Evolutionary conservation across 768 basidiomycete genomes (phyloP).

Genomic region (Kockovaella imperatae): DNA sequence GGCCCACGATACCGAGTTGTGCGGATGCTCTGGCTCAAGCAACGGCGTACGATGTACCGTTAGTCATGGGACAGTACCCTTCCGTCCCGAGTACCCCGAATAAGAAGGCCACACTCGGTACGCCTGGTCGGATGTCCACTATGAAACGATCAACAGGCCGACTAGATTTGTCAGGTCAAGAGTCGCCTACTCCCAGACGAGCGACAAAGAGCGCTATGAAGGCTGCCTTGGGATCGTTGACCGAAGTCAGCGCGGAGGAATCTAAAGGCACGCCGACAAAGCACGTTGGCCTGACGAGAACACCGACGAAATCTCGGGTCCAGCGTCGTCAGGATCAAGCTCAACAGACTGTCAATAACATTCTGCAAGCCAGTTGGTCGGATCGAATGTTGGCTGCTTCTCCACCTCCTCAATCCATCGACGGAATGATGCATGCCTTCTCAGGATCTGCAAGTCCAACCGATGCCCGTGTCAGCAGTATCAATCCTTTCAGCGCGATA

Average conservation of each 20-base stretch:
- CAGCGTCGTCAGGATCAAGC: conserved; percentile 11
- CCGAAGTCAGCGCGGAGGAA: too few species aligned
- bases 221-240: too few species aligned
- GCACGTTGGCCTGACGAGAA: too few species aligned
- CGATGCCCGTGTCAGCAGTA: background rate
- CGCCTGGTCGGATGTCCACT: too few species aligned
- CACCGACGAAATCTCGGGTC: conserved; percentile 3
- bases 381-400: conserved; percentile 14
- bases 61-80: too few species aligned
- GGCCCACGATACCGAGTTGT: conserved; percentile 22
- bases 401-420: background rate
- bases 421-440: background rate
- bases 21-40: conserved; percentile 11
- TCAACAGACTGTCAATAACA: conserved; percentile 19
- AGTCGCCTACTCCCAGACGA: too few species aligned
- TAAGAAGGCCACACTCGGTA: too few species aligned
- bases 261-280: too few species aligned
- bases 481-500: background rate
- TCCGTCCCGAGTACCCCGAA: too few species aligned
- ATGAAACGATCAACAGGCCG: too few species aligned
- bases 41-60: background rate
- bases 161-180: too few species aligned
- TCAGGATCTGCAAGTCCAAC: background rate
- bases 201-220: too few species aligned
- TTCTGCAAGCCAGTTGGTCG: conserved; percentile 25